A percentile compares a stretch with the other conserved stretches of the same genome.
Evolutionary conservation across 352 stramenopile genomes (phyloP).

Genomic region (Elongisporangium senticosum): DNA sequence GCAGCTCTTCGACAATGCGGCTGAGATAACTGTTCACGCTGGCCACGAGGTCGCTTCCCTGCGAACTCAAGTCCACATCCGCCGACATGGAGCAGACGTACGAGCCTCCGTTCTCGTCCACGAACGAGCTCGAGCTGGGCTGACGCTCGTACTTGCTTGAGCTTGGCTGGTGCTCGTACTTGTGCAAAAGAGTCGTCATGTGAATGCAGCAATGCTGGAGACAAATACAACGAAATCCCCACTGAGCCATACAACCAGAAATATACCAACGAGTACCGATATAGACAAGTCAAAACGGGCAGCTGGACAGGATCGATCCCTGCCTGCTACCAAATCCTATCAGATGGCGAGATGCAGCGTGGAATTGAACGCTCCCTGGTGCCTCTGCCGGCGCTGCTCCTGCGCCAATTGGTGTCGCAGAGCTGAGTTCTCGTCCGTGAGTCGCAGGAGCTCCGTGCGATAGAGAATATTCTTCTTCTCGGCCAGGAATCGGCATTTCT

Average conservation of each 20-base stretch:
- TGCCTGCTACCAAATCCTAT: background rate
- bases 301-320: too few species aligned
- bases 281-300: background rate
- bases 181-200: background rate
- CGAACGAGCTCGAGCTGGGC: background rate
- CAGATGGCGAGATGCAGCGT: conserved; percentile 41
- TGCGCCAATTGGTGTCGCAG: conserved; percentile 35
- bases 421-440: conserved; percentile 51
- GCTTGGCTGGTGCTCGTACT: background rate
- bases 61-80: conserved; percentile 28
- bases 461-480: conserved; percentile 78
- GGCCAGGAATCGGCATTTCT: conserved; percentile 64
- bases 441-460: conserved; percentile 48
- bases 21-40: conserved; percentile 40
- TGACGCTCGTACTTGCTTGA: background rate
- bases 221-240: background rate
- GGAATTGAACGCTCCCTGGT: conserved; percentile 20
- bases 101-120: conserved; percentile 12
- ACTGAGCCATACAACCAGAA: background rate
- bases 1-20: conserved; percentile 48
- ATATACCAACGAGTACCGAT: background rate
- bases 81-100: conserved; percentile 31
- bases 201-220: background rate
- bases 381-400: conserved; percentile 10
- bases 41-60: conserved; percentile 17